Evolutionary conservation across 192 early-diverging fungal genomes (phyloP).

Genomic region (Umbelopsis ramanniana): DNA sequence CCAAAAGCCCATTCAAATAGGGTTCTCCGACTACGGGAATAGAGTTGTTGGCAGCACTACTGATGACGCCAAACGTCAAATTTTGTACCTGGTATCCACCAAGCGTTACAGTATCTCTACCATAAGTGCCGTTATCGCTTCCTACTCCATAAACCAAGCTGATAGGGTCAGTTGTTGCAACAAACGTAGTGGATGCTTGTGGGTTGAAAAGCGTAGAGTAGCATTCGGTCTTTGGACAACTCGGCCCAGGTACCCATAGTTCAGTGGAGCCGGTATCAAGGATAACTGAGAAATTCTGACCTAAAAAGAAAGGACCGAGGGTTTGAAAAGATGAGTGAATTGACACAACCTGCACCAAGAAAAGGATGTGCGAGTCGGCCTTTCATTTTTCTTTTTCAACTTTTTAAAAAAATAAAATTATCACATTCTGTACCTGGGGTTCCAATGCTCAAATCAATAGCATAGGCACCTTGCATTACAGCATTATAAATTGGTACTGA

Average conservation of each 20-base stretch:
- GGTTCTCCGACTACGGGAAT: background rate
- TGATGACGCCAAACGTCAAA: slow-evolving; percentile 41
- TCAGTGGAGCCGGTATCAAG: slow-evolving; percentile 28
- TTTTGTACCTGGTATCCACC: slow-evolving; percentile 26
- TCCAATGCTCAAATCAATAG: slow-evolving; percentile 35
- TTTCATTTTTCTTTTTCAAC: background rate
- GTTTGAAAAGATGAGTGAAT: background rate
- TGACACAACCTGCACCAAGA: too few relatives aligned
- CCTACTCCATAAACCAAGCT: slow-evolving; percentile 44
- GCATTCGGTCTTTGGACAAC: slow-evolving; percentile 29
- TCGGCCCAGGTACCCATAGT: slow-evolving; percentile 37
- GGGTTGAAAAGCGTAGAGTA: slow-evolving; percentile 25
- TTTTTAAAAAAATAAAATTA: slow-evolving; percentile 27
- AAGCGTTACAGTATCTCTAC: slow-evolving; percentile 32
- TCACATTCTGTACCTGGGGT: slow-evolving; percentile 28
- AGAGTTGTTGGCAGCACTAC: slow-evolving; percentile 4
- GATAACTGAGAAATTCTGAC: slow-evolving; percentile 4
- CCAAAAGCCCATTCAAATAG: slow-evolving; percentile 36
- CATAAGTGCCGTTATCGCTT: slow-evolving; percentile 37
- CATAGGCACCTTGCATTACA: background rate
- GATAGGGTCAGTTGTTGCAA: slow-evolving; percentile 11
- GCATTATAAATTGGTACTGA: background rate
- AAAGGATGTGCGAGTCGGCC: too few relatives aligned
- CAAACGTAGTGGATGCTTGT: slow-evolving; percentile 31
- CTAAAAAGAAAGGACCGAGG: slow-evolving; percentile 3